Evolutionary conservation across 129 eudicot genomes (phyloP).

Genomic region (Centaurea solstitialis): DNA sequence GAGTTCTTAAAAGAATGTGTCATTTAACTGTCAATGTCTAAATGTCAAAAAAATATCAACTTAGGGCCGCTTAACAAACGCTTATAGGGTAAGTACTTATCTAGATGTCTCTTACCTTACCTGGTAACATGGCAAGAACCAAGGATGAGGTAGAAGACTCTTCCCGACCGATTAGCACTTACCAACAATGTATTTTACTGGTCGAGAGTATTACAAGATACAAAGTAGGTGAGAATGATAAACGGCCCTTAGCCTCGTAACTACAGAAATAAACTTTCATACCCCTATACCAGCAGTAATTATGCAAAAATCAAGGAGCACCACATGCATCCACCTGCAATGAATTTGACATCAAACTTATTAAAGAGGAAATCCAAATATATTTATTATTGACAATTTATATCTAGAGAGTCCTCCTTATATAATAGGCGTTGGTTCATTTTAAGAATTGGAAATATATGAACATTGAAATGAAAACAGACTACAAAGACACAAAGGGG

Average conservation of each 20-base stretch:
- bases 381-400: background rate
- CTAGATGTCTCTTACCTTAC: too few species aligned
- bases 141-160: too few species aligned
- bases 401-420: background rate
- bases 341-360: background rate
- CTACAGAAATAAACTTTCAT: constrained; percentile 10
- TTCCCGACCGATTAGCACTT: too few species aligned
- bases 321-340: constrained; percentile 76
- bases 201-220: too few species aligned
- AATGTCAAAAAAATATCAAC: background rate
- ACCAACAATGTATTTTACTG: too few species aligned
- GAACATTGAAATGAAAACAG: too few species aligned
- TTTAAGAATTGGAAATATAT: too few species aligned
- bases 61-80: background rate
- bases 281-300: constrained; percentile 48
- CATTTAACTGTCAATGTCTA: background rate
- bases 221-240: background rate
- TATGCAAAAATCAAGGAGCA: constrained; percentile 56
- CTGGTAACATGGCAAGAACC: too few species aligned
- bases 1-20: too few species aligned
- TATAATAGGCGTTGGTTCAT: too few species aligned
- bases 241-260: background rate
- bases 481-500: too few species aligned
- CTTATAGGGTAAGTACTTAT: too few species aligned
- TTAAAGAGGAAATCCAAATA: background rate